A percentile compares a stretch with the other conserved stretches of the same genome.
Conservation (phyloP, 371 early-diverging fungal species). For the Mucor lusitanicus region DNA sequence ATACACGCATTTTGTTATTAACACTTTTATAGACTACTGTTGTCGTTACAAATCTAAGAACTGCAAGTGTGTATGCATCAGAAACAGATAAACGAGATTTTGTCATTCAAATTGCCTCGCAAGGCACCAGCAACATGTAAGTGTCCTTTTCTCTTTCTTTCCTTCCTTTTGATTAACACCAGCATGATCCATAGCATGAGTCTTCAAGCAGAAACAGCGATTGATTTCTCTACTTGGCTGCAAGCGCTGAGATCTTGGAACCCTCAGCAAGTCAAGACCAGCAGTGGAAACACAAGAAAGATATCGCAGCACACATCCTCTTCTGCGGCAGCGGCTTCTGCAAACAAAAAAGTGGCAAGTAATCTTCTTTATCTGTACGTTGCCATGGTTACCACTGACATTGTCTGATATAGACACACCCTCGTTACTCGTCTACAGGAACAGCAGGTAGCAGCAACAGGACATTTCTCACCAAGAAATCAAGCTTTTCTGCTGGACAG, state of each 20-base stretch:
- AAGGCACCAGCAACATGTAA: constrained; percentile 12
- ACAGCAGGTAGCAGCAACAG: not conserved
- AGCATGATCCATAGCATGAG: constrained; percentile 4
- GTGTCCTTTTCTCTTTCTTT: not conserved
- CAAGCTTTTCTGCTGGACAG: constrained; percentile 8
- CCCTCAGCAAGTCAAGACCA: constrained; percentile 1
- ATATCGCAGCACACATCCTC: not conserved
- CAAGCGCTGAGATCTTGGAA: constrained; percentile 29
- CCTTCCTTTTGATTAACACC: not conserved
- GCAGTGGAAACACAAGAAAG: not conserved
- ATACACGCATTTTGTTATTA: not conserved
- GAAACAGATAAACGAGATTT: constrained; percentile 34
- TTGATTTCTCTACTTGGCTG: constrained; percentile 34
- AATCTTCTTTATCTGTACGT: not conserved
- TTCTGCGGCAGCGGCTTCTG: not conserved
- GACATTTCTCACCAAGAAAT: constrained; percentile 11
- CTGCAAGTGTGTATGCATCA: constrained; percentile 18
- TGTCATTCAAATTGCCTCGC: constrained; percentile 21
- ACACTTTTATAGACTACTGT: constrained; percentile 12
- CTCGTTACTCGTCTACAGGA: not conserved
- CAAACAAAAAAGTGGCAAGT: not conserved
- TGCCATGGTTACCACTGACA: not conserved
- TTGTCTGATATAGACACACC: not conserved
- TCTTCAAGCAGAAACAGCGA: constrained; percentile 31
- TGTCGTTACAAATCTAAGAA: constrained; percentile 16